These are phyloP conservation scores for Trichoderma erinaceum DNA, from an alignment of 495 filamentous ascomycete species.

Conservation along the genomic window DNA sequence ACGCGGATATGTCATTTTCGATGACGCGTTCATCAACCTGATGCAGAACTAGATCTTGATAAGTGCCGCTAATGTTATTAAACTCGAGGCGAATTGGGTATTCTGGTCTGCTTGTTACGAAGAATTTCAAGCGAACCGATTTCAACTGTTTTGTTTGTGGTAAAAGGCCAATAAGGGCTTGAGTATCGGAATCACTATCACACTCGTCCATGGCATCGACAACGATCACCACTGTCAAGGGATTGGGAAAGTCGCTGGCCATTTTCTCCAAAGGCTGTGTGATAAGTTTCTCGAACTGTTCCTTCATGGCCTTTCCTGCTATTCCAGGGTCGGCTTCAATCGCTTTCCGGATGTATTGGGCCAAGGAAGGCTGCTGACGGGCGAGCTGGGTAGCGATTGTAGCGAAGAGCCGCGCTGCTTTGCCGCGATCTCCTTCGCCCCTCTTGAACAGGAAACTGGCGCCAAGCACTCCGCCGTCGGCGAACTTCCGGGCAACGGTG, in stretches of 20 bases:
- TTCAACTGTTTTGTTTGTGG: conserved; percentile 18
- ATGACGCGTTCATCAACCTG: conserved; percentile 27
- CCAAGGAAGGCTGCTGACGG: conserved; percentile 24
- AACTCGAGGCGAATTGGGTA: conserved; percentile 34
- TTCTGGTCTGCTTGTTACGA: conserved; percentile 42
- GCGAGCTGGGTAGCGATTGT: conserved; percentile 41
- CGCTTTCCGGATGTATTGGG: conserved; percentile 28
- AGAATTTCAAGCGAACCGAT: conserved; percentile 16
- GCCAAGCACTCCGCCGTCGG: conserved; percentile 20
- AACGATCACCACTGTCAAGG: conserved; percentile 31
- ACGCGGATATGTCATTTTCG: conserved; percentile 32
- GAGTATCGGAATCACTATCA: conserved; percentile 34
- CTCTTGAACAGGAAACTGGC: conserved; percentile 50
- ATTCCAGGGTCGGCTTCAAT: conserved; percentile 34
- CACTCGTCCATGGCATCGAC: conserved; percentile 54
- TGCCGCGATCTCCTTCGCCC: conserved; percentile 38
- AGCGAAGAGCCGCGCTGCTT: conserved; percentile 37
- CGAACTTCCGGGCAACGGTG: conserved; percentile 29
- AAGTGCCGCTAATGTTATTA: conserved; percentile 21
- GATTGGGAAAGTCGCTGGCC: too few relatives aligned
- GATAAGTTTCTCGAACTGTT: conserved; percentile 48
- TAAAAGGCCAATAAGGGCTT: conserved; percentile 34
- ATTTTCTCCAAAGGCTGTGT: conserved; percentile 31
- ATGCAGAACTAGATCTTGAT: conserved; percentile 29
- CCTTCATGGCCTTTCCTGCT: conserved; percentile 29